phyloP scores from a whole-genome alignment of 495 filamentous ascomycete species.

The Bathelium albidoporum region DNA sequence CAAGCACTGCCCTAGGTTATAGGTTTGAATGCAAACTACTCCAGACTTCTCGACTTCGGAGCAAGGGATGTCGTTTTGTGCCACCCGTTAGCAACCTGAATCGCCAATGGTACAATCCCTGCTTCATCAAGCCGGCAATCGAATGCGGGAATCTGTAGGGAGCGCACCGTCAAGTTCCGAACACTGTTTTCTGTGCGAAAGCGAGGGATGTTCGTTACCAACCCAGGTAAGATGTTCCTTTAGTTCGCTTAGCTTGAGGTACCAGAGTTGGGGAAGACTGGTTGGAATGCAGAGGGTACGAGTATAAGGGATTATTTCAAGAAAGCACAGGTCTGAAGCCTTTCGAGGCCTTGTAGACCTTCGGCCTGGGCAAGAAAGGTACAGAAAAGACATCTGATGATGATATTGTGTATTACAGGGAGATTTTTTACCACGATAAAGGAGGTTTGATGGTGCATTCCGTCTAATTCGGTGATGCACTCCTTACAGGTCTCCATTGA shows the following conservation, averaged over 20 bases:
- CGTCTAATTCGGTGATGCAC: background rate
- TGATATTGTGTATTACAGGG: too few relatives aligned
- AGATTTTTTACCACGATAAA: background rate
- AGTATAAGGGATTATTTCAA: background rate
- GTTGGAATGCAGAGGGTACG: background rate
- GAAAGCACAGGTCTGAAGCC: too few relatives aligned
- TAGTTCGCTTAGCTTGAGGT: background rate
- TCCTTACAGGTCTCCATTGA: background rate
- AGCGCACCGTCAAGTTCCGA: background rate
- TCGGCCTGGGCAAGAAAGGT: too few relatives aligned
- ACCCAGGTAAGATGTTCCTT: background rate
- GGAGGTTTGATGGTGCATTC: background rate
- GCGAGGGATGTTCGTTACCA: background rate
- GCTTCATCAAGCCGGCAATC: background rate
- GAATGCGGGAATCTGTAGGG: background rate
- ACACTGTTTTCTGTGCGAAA: background rate
- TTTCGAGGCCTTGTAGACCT: too few relatives aligned
- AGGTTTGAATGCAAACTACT: background rate
- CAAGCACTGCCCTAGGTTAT: background rate
- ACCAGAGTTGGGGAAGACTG: background rate
- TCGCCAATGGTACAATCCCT: background rate
- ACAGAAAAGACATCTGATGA: too few relatives aligned
- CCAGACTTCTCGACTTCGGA: background rate
- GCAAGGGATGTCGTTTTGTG: background rate
- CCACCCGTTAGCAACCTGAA: background rate